phyloP scores from a whole-genome alignment of 306 rosid species.

The Sicyos edulis region DNA sequence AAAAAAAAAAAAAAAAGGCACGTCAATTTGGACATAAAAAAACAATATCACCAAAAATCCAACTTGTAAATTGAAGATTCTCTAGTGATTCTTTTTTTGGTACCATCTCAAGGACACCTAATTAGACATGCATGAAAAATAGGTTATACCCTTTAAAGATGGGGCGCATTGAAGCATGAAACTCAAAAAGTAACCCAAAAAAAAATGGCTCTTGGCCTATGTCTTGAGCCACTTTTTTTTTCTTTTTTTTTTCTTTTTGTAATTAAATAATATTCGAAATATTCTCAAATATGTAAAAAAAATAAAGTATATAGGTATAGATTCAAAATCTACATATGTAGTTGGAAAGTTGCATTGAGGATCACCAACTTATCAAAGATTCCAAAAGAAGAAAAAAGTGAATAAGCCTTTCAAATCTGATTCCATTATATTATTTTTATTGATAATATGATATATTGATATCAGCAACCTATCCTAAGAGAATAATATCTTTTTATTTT shows the following conservation, averaged over 20 bases:
- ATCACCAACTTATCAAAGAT: conserved; percentile 10
- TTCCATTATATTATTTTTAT: not conserved
- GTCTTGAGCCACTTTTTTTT: conserved; percentile 29
- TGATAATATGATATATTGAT: not conserved
- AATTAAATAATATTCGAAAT: conserved; percentile 4
- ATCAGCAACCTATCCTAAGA: conserved; percentile 17
- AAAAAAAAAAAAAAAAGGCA: no score
- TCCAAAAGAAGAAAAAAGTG: not conserved
- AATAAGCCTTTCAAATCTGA: conserved; percentile 8
- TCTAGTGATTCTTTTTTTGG: no score
- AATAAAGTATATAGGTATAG: conserved; percentile 10
- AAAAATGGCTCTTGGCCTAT: conserved; percentile 24
- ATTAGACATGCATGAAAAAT: no score
- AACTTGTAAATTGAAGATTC: no score
- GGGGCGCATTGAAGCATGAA: no score
- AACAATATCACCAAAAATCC: no score
- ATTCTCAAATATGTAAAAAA: conserved; percentile 4
- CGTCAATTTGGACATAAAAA: no score
- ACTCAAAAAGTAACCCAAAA: no score
- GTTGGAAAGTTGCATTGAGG: conserved; percentile 9
- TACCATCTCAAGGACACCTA: no score
- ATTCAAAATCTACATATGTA: conserved; percentile 2
- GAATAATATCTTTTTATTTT: not conserved
- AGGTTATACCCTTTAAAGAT: no score
- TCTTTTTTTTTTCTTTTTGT: not conserved